Evolutionary conservation across 768 basidiomycete species (phyloP).

Genomic region (Russula brevipes): DNA sequence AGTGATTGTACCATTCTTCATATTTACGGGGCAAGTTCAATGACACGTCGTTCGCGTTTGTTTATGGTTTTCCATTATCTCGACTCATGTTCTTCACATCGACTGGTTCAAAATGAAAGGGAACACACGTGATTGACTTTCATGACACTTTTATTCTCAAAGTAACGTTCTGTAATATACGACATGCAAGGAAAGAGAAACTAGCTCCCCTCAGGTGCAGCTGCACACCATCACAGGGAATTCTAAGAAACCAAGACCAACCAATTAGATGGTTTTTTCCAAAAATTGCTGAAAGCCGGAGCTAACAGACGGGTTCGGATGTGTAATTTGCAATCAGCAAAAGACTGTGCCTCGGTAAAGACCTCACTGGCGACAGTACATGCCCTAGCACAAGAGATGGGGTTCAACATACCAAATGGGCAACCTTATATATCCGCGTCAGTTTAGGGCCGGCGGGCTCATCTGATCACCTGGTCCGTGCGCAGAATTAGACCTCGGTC

Average conservation of each 20-base stretch:
- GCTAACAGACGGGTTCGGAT: slow-evolving; percentile 91
- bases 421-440: slow-evolving; percentile 32
- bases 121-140: no score
- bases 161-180: no score
- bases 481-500: not conserved
- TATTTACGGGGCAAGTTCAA: not conserved
- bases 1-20: not conserved
- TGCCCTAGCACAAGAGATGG: slow-evolving; percentile 79
- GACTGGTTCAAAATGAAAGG: no score
- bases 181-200: not conserved
- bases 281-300: slow-evolving; percentile 92
- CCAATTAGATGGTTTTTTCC: slow-evolving; percentile 39
- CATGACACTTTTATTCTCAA: no score
- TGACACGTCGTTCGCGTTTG: no score
- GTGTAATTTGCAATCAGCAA: slow-evolving; percentile 98
- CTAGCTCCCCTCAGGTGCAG: not conserved
- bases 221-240: slow-evolving; percentile 13
- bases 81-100: no score
- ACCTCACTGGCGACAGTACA: slow-evolving; percentile 95
- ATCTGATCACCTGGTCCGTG: slow-evolving; percentile 15
- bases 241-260: not conserved
- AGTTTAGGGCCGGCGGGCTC: slow-evolving; percentile 22
- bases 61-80: no score
- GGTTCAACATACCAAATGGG: slow-evolving; percentile 24
- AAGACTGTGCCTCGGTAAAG: slow-evolving; percentile 91